Evolutionary conservation across 1,139 yeast genomes (phyloP), one percentile per base, ranked within the genome.

Genomic region (Yamadazyma oceani): DNA sequence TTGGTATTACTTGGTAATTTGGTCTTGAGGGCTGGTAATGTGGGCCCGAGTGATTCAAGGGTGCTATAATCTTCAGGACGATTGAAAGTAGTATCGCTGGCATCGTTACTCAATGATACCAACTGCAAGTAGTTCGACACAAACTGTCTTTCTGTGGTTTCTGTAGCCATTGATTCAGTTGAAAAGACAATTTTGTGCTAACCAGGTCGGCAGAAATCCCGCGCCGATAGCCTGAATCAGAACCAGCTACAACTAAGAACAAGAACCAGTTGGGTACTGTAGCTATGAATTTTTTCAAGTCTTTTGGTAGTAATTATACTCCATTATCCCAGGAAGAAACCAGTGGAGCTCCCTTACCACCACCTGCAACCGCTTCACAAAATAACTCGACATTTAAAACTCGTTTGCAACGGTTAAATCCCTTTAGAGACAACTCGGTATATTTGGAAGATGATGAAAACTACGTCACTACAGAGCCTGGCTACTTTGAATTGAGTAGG

Each of bases 401-500:
- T 1, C 48, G 60, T 40, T 53, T 69, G 36, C 64, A 59, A 41
- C 59, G 54, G 38, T 55, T 71, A 38, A 71, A 71, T 43, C 77
- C 77, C 2, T 71, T 71, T 54, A 48, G 64, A 30, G 54, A 53
- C 24, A 55, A 54, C 38, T 64, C 69, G 10, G 64, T 68, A 1
- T 66, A 66, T 48, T 55, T 71, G 22, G 67, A 62, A 44, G 77
- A 70, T 39, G 75, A 70, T 16, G 73, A 66, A 7, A 66, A 66
- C 44, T 67, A 66, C 44, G 76, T 69, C 26, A 68, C 75, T 1
- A 54, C 71, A 1, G 71, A 70, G 12, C 74, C 75, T 0, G 75
- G 76, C 4, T 61, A 62, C 47, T 65, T 74, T 42, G 75, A 71
- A 40, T 62, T 80, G 19, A 74, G 81, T 3, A 62, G 76, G 38